Base-by-base conservation (phyloP, 441 rosid species). In the Bruguiera hainesii region DNA sequence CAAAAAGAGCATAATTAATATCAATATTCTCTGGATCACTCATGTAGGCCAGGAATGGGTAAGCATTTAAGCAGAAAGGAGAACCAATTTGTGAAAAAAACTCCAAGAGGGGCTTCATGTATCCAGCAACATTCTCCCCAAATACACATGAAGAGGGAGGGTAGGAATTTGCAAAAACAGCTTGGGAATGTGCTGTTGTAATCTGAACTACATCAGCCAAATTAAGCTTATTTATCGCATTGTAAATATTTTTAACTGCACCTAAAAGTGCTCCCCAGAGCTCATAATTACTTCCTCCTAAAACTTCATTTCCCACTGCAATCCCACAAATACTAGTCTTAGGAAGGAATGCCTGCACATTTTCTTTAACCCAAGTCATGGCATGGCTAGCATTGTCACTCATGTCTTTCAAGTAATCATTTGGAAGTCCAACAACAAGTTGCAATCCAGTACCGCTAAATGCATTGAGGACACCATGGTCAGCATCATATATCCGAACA, bases 61-160 rank as follows among this genome's bases (percentile, higher is more conserved):
- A 93, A 0, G 90, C 98, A 75, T 93, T 93, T 73, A 93, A 80
- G 76, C 97, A 91, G 69, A 93, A 93, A 25, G 97, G 93, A 66
- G 96, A 87, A 7, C 82, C 89, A 67, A 82, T 86, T 74, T 87
- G 83, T 0, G 77, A 19, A 69, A 83, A 86, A 73, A 89, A 89
- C 50, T 85, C 83, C 71, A 89, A 73, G 49, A 89, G 71, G 13
- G 93, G 93, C 78, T 87, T 87, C 96, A 89, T 89, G 74, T 56
- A 86, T 82, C 81, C 89, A 69, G 60, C 89, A 56, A 83, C 83
- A 68, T 81, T 76, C 25, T 86, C 84, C 52, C 25, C 68, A 66
- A 89, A 89, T 13, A 86, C 64, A 75, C 96, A 89, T 0, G 93
- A 86, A 0, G 96, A 89, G 0, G 96, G 96, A 3, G 96, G 96